Evolutionary conservation across 306 rosid genomes (phyloP), one percentile per base, ranked within the genome.

Genomic region (Echinosophora koreensis): DNA sequence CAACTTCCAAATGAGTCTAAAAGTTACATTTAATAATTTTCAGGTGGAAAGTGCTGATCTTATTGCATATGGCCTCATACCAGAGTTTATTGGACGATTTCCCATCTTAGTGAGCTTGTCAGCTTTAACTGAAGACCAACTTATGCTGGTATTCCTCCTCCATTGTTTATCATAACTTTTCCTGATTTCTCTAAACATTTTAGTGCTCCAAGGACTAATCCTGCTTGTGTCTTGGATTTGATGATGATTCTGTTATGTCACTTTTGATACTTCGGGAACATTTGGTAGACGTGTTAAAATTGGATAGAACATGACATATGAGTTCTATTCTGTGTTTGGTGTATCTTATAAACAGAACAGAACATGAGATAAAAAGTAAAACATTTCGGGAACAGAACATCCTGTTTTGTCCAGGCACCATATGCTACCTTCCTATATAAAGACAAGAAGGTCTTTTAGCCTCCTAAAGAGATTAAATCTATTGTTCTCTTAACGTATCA

Each of bases 41-140:
- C 93, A 94, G 98, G 98, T 89, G 78, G 98, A 92, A 85, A 94
- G 98, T 89, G 64, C 95, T 27, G 98, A 94, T 92, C 97, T 94
- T 57, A 90, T 94, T 81, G 92, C 97, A 14, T 94, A 88, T 82
- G 98, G 98, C 32, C 97, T 94, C 81, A 92, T 94, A 82, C 97
- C 98, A n/a, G 98, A 94, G 88, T 94, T 94, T 86, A 88, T 94
- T 63, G 98, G 98, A 67, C 90, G 98, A 65, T 94, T 94, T 82
- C 97, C 98, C 46, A 92, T 94, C 81, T 87, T 94, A 81, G 95
- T 94, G 64, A 94, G 95, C 80, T 86, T 92, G 82, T 84, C 88
- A 9, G 97, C 98, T 49, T 94, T 94, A 81, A 90, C 97, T 2
- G 93, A 94, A 81, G 97, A 92, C 64, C 98, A 94, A 81, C 98